Conservation (phyloP, 140 eudicot genomes). For the Ambrosia hybrid region DNA sequence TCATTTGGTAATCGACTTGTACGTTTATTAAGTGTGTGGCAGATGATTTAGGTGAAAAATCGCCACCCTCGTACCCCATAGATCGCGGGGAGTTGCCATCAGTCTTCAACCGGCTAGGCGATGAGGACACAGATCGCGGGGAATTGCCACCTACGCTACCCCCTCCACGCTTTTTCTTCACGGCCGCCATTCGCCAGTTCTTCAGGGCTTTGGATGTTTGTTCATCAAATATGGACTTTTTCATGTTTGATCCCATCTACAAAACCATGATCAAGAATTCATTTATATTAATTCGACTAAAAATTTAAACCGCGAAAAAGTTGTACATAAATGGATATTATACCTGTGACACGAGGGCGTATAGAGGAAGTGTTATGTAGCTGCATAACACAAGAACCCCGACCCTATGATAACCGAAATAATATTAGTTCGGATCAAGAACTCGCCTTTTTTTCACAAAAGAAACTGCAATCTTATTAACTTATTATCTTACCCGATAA, state of each 20-base stretch:
- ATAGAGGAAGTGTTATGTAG: conserved; percentile 89
- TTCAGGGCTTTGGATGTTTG: conserved; percentile 71
- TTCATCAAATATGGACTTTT: conserved; percentile 78
- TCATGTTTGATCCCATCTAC: conserved; percentile 91
- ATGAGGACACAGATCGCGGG: conserved; percentile 41
- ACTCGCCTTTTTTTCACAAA: not conserved
- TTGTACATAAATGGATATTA: not conserved
- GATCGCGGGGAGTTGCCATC: conserved; percentile 63
- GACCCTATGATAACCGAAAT: conserved; percentile 41
- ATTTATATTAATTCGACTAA: not conserved
- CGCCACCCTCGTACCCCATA: conserved; percentile 32
- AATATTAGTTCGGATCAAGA: not conserved
- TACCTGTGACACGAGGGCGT: conserved; percentile 96
- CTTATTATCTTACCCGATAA: conserved; percentile 66
- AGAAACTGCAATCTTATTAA: conserved; percentile 28
- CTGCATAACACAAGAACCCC: conserved; percentile 72
- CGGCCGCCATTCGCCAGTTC: conserved; percentile 68
- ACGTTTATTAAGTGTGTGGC: conserved; percentile 39
- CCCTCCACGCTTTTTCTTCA: conserved; percentile 47
- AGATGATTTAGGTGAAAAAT: conserved; percentile 32
- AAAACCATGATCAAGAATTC: conserved; percentile 9
- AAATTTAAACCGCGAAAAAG: not conserved
- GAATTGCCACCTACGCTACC: conserved; percentile 37
- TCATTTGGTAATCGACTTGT: conserved; percentile 35
- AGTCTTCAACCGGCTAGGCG: conserved; percentile 73